Percentiles rank a stretch among this genome's conserved stretches.
Evolutionary conservation across 2,329 filamentous ascomycete genomes (phyloP).

Genomic region (Talaromyces albobiverticillius): DNA sequence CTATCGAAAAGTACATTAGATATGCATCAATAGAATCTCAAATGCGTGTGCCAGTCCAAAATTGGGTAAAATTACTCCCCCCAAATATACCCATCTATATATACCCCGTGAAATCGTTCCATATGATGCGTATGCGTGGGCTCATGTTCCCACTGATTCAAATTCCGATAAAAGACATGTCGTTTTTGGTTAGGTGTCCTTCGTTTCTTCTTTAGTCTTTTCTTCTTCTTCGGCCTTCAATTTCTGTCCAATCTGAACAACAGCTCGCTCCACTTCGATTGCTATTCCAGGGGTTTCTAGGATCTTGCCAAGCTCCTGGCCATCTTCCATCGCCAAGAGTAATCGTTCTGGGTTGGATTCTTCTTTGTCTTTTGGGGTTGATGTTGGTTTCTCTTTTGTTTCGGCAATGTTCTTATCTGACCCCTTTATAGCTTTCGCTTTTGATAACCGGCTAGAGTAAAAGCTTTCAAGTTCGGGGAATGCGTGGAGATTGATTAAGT

Average conservation of each 20-base stretch:
- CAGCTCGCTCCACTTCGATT: conserved; percentile 70
- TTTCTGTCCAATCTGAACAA: conserved; percentile 64
- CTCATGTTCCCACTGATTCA: no score
- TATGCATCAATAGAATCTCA: no score
- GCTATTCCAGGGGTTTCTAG: conserved; percentile 68
- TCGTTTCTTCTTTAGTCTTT: no score
- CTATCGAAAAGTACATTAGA: no score
- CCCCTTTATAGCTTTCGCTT: conserved; percentile 9
- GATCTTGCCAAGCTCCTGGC: conserved; percentile 58
- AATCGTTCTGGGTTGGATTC: conserved; percentile 47
- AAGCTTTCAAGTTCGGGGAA: conserved; percentile 70
- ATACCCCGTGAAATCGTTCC: no score
- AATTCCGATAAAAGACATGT: no score
- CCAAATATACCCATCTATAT: no score
- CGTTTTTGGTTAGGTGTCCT: no score
- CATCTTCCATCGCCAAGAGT: conserved; percentile 45
- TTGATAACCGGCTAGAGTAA: conserved; percentile 55
- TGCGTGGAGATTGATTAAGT: conserved; percentile 64
- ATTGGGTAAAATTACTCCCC: no score
- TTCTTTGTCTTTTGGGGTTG: conserved; percentile 25
- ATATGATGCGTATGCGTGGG: no score
- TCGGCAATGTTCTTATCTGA: conserved; percentile 17
- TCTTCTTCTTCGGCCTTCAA: no score
- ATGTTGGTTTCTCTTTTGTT: conserved; percentile 26
- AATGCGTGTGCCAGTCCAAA: no score